Base-by-base conservation (phyloP, 1,284 basidiomycete species). In the Golubevia sp. region DNA sequence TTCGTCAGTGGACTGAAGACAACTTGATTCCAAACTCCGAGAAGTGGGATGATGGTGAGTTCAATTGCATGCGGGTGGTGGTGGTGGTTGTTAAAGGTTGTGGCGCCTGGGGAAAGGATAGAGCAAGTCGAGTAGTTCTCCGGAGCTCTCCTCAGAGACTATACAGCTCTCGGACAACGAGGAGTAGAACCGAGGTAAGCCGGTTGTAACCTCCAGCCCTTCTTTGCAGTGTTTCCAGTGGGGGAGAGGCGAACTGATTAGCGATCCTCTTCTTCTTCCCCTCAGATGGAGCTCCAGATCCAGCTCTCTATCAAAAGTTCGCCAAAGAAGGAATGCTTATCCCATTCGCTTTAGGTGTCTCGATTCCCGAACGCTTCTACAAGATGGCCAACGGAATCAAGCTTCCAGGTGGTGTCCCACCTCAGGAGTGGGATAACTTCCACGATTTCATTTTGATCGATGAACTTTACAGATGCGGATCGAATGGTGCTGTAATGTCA, bases 401-500 rank as follows among this genome's bases (percentile, higher is more conserved):
- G 0, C 49, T 77, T 53, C 75, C 75, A 0, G 73, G 68, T 2
- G 71, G 63, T 2, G 70, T 77, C 61, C 61, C 61, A 49, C 55
- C 62, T 5, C 66, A 67, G 15, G 71, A 76, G 49, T 77, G 75
- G 75, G 75, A 76, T 66, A 68, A 73, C 49, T 68, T 77, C 49
- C 73, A 75, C 62, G 75, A 77, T 59, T 74, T 70, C 49, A 76
- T 77, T 24, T 64, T 77, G 27, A 69, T 72, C 63, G 75, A 77
- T 52, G 75, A 77, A 56, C 61, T 77, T 49, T 70, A 68, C 61
- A 56, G 75, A 53, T 62, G 60, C 24, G 73, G 38, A n/a, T 49
- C 70, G n/a, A 62, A 60, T 25, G 30, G 61, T 0, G 65, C 65
- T 1, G 48, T 76, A 27, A 75, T 73, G 66, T 71, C 68, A 0